A percentile compares a stretch with the other conserved stretches of the same genome.
Conservation (phyloP, 768 basidiomycete genomes). For the Leccinum pellstonianum region DNA sequence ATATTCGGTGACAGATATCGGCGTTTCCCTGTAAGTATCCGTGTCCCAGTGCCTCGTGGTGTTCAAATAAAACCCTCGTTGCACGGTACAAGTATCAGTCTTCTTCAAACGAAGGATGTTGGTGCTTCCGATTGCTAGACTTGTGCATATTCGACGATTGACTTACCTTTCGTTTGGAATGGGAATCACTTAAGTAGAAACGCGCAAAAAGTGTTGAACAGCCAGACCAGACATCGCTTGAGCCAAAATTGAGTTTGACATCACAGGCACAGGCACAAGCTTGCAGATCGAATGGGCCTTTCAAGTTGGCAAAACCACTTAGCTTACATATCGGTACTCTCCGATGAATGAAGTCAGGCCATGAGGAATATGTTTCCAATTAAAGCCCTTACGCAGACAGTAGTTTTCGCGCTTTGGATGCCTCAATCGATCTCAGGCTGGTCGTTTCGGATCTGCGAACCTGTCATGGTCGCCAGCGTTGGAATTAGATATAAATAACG, state of each 20-base stretch:
- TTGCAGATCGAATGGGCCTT: background rate
- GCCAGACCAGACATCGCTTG: background rate
- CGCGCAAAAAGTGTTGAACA: background rate
- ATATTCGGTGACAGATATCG: background rate
- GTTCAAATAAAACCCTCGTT: background rate
- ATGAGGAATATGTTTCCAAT: background rate
- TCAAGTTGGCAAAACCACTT: background rate
- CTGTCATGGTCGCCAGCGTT: background rate
- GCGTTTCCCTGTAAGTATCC: background rate
- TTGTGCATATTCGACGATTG: background rate
- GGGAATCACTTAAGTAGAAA: background rate
- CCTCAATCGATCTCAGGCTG: background rate
- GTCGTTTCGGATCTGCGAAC: background rate
- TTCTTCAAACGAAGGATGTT: background rate
- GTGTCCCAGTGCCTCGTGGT: background rate
- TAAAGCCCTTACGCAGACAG: background rate
- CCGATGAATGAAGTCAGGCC: background rate
- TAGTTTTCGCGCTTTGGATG: background rate
- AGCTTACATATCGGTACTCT: background rate
- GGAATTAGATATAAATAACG: background rate
- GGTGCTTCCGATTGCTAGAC: background rate
- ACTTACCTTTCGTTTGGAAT: background rate
- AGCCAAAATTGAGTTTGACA: constrained; percentile 8
- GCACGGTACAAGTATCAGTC: background rate
- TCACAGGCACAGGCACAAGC: constrained; percentile 7